Evolutionary conservation across 495 filamentous ascomycete genomes (phyloP).

Genomic region (Schizothecium vesticola): DNA sequence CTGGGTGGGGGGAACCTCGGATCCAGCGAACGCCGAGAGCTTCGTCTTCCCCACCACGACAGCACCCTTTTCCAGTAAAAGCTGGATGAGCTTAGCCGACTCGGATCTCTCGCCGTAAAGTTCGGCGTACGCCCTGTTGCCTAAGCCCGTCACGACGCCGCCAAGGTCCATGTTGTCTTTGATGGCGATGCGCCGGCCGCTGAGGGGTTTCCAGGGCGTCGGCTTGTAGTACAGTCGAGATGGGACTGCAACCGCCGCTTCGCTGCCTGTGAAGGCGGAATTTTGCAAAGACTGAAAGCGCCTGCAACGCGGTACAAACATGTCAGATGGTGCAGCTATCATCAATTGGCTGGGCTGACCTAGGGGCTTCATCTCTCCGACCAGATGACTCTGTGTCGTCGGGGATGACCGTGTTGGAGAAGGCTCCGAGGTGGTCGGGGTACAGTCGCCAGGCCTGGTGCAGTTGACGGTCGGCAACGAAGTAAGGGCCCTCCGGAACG

Average conservation of each 20-base stretch:
- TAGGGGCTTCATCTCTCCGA: not conserved
- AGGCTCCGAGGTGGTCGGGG: not conserved
- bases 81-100: not conserved
- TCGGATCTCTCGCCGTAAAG: not conserved
- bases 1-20: not conserved
- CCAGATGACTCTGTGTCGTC: not conserved
- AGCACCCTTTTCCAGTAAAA: not conserved
- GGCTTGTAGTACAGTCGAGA: not conserved
- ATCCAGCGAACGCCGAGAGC: not conserved
- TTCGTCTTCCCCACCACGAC: conserved; percentile 5
- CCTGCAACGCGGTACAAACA: no score
- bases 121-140: not conserved
- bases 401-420: not conserved
- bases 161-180: conserved; percentile 3
- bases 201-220: not conserved
- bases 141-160: not conserved
- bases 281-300: not conserved
- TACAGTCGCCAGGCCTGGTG: not conserved
- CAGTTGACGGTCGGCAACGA: not conserved
- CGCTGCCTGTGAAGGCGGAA: not conserved
- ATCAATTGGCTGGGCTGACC: not conserved
- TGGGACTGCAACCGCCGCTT: not conserved
- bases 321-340: not conserved
- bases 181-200: not conserved
- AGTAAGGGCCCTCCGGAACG: not conserved